Conservation (phyloP, 345 rosid genomes). For the Eucalyptus leucophloia region DNA sequence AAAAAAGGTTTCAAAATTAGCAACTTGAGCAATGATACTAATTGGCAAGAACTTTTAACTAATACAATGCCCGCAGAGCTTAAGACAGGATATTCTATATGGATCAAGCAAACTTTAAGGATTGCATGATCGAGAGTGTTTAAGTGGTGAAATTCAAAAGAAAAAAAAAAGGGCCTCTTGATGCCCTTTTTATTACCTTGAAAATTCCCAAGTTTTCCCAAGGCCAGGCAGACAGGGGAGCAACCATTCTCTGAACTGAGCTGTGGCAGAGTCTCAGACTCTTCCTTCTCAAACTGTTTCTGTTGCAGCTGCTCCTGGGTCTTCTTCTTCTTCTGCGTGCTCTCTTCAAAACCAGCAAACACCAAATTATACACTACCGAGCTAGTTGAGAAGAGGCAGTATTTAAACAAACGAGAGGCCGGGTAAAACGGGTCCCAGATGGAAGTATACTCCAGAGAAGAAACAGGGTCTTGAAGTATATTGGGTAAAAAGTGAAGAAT, state of each 20-base stretch:
- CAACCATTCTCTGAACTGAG: constrained; percentile 24
- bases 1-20: background rate
- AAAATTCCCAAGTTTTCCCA: constrained; percentile 72
- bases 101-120: background rate
- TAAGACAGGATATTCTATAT: background rate
- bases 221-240: constrained; percentile 73
- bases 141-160: background rate
- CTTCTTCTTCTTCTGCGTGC: background rate
- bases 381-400: background rate
- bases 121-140: background rate
- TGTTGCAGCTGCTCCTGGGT: background rate
- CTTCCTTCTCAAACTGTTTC: background rate
- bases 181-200: constrained; percentile 41
- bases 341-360: background rate
- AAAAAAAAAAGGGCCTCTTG: background rate
- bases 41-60: background rate
- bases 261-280: background rate
- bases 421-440: background rate
- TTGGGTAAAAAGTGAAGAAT: background rate
- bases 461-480: background rate
- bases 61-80: background rate
- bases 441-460: background rate
- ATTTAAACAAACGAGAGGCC: background rate
- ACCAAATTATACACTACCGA: background rate
- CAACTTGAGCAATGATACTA: background rate